These are phyloP conservation scores for Nephelium lappaceum DNA, from an alignment of 345 rosid species.

Conservation along the genomic window DNA sequence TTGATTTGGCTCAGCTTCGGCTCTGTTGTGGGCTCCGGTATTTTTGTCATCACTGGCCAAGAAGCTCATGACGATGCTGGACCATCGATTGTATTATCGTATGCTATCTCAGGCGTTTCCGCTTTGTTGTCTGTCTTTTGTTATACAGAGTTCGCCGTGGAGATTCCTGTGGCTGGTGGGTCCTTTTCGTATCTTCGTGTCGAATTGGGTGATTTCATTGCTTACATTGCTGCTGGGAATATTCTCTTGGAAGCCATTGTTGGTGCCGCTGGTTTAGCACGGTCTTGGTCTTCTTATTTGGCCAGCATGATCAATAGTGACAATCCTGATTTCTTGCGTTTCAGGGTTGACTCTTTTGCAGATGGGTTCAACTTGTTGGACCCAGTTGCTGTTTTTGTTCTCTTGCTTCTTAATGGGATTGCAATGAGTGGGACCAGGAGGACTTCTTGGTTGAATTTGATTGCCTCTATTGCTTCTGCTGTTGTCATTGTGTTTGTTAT, in stretches of 20 bases:
- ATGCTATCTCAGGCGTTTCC: conserved; percentile 72
- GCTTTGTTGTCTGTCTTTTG: conserved; percentile 83
- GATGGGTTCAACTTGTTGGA: conserved; percentile 83
- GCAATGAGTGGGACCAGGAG: conserved; percentile 79
- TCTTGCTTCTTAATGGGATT: conserved; percentile 66
- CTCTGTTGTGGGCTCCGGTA: conserved; percentile 90
- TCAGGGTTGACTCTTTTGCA: conserved; percentile 52
- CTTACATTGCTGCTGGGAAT: conserved; percentile 84
- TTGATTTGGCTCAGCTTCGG: conserved; percentile 90
- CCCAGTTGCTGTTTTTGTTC: conserved; percentile 72
- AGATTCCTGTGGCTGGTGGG: conserved; percentile 85
- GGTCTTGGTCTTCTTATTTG: conserved; percentile 90
- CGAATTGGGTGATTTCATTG: conserved; percentile 81
- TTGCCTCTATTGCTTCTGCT: conserved; percentile 56
- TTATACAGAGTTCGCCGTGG: conserved; percentile 82
- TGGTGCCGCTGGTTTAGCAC: conserved; percentile 86
- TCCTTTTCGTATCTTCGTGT: conserved; percentile 83
- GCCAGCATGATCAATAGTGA: conserved; percentile 67
- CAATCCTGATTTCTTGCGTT: conserved; percentile 60
- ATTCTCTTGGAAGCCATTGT: conserved; percentile 79
- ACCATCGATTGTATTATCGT: conserved; percentile 81
- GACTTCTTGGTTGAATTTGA: conserved; percentile 72
- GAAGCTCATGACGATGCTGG: conserved; percentile 73
- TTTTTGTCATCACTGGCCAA: conserved; percentile 85
- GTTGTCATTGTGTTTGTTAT: conserved; percentile 57